Percentiles rank a stretch among this genome's conserved stretches.
These are phyloP conservation scores for Fusarium ramigenum DNA, from an alignment of 2,329 filamentous ascomycete genomes.

Conservation along the genomic window DNA sequence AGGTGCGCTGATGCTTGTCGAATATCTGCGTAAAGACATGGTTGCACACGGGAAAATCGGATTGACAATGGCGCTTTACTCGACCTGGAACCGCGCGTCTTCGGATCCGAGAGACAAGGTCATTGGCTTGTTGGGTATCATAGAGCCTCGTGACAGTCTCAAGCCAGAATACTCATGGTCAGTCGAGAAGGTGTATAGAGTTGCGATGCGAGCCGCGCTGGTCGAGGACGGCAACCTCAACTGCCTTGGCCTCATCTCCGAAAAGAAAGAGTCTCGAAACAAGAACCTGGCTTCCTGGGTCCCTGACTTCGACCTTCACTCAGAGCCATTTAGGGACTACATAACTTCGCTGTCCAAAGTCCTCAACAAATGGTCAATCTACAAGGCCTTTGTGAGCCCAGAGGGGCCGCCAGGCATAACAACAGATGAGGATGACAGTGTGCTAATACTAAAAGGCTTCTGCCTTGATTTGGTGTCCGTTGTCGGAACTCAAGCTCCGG, in stretches of 20 bases:
- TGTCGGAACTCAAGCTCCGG: neutral
- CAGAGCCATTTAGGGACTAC: neutral
- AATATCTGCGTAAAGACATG: neutral
- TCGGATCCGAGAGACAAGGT: neutral
- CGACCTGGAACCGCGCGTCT: conserved; percentile 2
- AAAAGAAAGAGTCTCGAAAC: neutral
- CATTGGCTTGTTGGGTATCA: neutral
- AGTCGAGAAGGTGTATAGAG: conserved; percentile 7
- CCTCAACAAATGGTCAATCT: neutral
- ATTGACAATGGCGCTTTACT: neutral
- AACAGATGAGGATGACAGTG: neutral
- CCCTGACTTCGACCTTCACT: neutral
- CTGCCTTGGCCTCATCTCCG: conserved; percentile 7
- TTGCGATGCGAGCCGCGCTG: neutral
- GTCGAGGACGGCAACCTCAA: neutral
- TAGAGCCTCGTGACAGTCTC: neutral
- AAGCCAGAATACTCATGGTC: conserved; percentile 9
- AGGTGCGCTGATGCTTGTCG: neutral
- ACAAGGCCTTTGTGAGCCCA: neutral
- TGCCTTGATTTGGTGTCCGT: neutral
- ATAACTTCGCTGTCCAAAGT: conserved; percentile 5
- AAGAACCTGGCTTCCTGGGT: neutral
- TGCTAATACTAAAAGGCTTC: neutral
- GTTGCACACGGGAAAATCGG: neutral
- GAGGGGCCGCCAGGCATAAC: neutral